Evolutionary conservation across 176 grass and related monocot species (phyloP).

Genomic region (Eremochloa ophiuroides): DNA sequence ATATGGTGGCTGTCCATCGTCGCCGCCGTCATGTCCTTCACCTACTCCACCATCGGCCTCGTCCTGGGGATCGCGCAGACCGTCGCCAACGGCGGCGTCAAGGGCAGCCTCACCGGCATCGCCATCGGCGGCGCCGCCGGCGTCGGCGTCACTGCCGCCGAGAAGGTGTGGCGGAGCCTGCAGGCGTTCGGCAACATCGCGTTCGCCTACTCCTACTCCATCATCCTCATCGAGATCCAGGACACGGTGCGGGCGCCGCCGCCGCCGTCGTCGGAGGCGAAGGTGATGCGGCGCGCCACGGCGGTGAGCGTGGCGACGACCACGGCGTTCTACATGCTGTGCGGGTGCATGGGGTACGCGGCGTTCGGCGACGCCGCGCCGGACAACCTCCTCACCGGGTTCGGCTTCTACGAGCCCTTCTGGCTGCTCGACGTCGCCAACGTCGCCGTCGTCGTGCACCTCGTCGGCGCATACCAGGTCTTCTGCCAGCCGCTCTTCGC

Average conservation of each 20-base stretch:
- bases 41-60: constrained; percentile 63
- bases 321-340: constrained; percentile 85
- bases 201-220: constrained; percentile 59
- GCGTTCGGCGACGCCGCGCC: constrained; percentile 79
- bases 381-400: constrained; percentile 82
- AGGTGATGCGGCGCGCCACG: constrained; percentile 82
- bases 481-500: constrained; percentile 84
- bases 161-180: constrained; percentile 56
- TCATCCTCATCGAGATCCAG: constrained; percentile 75
- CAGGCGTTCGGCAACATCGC: constrained; percentile 66
- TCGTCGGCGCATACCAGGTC: constrained; percentile 78
- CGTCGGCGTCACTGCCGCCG: constrained; percentile 9
- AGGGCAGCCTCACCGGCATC: constrained; percentile 61
- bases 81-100: constrained; percentile 35
- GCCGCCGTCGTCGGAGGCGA: constrained; percentile 60
- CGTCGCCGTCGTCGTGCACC: constrained; percentile 80
- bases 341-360: constrained; percentile 85
- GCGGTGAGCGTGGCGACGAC: constrained; percentile 59
- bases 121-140: constrained; percentile 38
- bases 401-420: constrained; percentile 93
- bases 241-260: constrained; percentile 79
- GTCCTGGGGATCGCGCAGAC: constrained; percentile 49
- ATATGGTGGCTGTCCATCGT: constrained; percentile 85
- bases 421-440: constrained; percentile 93
- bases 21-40: constrained; percentile 72